Evolutionary conservation across 768 basidiomycete species (phyloP), one percentile per base, ranked within the genome.

Genomic region (Leccinum uliginosum): DNA sequence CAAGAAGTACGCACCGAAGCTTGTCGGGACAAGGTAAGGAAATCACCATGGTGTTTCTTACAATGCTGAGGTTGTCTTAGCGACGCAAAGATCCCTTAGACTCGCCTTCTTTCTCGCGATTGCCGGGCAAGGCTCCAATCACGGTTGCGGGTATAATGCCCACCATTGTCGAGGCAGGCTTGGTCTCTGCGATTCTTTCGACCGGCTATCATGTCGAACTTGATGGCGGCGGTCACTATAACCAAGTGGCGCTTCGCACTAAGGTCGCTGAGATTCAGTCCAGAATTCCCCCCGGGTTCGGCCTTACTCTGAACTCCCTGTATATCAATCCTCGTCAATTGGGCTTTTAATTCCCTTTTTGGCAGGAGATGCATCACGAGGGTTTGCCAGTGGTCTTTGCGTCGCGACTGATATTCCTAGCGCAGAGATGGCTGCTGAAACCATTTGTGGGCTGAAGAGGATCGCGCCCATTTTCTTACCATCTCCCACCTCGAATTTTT

Each of bases 131-230:
- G 76, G 86, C 97, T 3, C 97, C 97, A 34, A 89, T 99, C 74
- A 99, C 98, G 97, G 93, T 99, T 40, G 96, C 94, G 50, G 97
- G 97, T 57, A 98, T 99, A 97, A 99, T 96, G 0, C 97, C 97
- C 0, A 89, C 89, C 1, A 99, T 97, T 30, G 97, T 99, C 62
- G 87, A 95, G 70, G 88, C 88, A 29, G 94, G 94, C 15, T 96
- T 98, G 71, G 95, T 98, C 66, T 86, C 87, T 58, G 94, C 97
- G 8, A 82, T 96, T 46, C 85, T 97, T 63, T 83, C 87, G 60
- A 94, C 96, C 26, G 96, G 96, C 1, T 98, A 88, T 72, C 97
- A 99, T 71, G 81, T 98, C 65, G 97, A 99, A 74, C 82, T 99
- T 60, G 97, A 95, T 53, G 97, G 97, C 59, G 97, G 97, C 52